Base-by-base conservation (phyloP, 371 early-diverging fungal species). In the Mortierella sp. region DNA sequence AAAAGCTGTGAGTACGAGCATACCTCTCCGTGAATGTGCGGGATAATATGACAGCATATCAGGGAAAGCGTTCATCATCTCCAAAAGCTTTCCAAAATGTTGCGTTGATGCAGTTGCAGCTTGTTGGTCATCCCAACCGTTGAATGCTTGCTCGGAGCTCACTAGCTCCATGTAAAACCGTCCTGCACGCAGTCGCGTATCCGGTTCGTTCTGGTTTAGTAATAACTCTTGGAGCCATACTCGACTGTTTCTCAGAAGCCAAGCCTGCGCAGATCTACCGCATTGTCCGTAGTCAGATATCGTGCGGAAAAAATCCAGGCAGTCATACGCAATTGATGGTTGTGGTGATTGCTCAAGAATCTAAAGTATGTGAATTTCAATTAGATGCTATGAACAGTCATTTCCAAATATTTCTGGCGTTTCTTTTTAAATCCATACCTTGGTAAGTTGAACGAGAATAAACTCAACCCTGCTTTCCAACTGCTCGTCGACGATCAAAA, bases 131-230 rank as follows among this genome's bases (percentile, higher is more conserved):
- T 51, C 60, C 81, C 81, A 80, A 13, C 66, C 81, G 45, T 80
- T 75, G 68, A 80, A 80, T 7, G 75, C 81, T 17, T 72, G 53
- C 43, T 80, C 75, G 8, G 81, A 80, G 26, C 75, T 71, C 55
- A 80, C 7, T n/a, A 80, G 66, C 55, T 80, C 81, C 72, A 71
- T 70, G 42, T 62, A 75, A 40, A 80, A 80, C 47, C 51, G 45
- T 6, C 75, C 68, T 8, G 81, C 66, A 9, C 72, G 75, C 47
- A 64, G 22, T 10, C 81, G 68, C 5, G 75, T 75, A 37, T 80
- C 81, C 2, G 68, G 26, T 3, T 80, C 81, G 0, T 45, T 54
- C 45, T 80, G 81, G 26, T 56, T 35, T 42, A 80, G 28, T 40
- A 80, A 35, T 43, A 80, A 40, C 37, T 80, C 81, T 37, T 71